phyloP scores from a whole-genome alignment of 2,329 filamentous ascomycete species.

The Hypomyces rosellus region DNA sequence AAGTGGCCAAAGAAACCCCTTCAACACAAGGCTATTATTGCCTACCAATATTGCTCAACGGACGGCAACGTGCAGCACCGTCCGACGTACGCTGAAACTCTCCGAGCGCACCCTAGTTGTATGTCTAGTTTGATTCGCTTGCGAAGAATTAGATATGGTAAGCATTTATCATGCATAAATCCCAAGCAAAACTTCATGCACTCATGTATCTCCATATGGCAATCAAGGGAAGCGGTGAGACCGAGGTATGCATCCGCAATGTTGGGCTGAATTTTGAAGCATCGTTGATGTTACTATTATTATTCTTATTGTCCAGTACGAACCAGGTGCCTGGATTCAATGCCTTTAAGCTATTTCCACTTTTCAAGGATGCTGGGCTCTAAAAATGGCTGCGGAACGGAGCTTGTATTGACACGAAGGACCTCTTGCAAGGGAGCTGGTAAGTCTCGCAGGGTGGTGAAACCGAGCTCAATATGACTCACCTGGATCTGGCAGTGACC shows the following conservation, averaged over 20 bases:
- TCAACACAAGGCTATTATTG: no score
- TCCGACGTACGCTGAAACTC: no score
- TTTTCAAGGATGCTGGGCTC: conserved; percentile 22
- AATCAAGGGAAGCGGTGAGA: neutral
- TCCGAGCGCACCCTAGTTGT: no score
- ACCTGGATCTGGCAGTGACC: conserved; percentile 22
- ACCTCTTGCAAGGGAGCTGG: conserved; percentile 15
- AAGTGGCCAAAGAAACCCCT: no score
- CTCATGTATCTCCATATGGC: neutral
- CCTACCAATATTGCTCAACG: no score
- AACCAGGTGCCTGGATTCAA: no score
- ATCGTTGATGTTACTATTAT: no score
- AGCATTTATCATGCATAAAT: neutral
- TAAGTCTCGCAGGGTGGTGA: neutral
- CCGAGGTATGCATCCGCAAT: neutral
- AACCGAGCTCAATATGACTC: conserved; percentile 3
- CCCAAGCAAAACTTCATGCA: neutral
- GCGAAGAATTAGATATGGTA: neutral
- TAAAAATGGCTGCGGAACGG: conserved; percentile 30
- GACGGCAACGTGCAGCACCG: no score
- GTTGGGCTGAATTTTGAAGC: no score
- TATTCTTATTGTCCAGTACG: no score
- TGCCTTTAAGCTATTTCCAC: conserved; percentile 8
- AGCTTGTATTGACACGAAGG: conserved; percentile 22
- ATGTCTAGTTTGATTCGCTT: no score